These are phyloP conservation scores for Cystobasidium pallidum DNA, from an alignment of 1,284 basidiomycete species.

Conservation along the genomic window DNA sequence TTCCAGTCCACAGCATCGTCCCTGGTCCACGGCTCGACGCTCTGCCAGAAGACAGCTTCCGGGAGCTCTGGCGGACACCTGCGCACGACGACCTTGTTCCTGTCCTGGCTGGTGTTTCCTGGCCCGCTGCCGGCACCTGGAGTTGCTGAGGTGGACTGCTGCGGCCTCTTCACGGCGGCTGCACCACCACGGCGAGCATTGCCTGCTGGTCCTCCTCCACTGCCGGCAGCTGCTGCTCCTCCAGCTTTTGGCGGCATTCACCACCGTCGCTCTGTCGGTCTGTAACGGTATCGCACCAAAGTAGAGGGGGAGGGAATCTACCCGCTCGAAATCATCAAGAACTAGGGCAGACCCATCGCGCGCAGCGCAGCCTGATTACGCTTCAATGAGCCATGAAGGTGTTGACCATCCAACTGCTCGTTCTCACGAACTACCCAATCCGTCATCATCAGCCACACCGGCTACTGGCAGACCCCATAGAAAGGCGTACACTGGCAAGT, in stretches of 20 bases:
- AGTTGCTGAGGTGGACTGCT: neutral
- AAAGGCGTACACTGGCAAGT: constrained; percentile 22
- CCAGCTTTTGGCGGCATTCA: constrained; percentile 30
- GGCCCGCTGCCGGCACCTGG: neutral
- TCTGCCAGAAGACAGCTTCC: constrained; percentile 89
- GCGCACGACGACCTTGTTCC: constrained; percentile 77
- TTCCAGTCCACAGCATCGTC: constrained; percentile 65
- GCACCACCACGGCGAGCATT: constrained; percentile 2
- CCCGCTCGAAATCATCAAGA: neutral
- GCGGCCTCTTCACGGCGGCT: neutral
- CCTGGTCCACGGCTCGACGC: constrained; percentile 79
- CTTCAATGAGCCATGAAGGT: constrained; percentile 1
- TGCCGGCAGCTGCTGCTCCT: neutral
- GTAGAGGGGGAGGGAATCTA: neutral
- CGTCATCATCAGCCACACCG: neutral
- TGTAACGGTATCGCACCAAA: neutral
- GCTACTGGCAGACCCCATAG: neutral
- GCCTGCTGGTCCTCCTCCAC: constrained; percentile 5
- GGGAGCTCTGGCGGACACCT: constrained; percentile 89
- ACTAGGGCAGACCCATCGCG: too few relatives aligned
- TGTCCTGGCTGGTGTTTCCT: neutral
- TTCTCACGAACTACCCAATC: neutral
- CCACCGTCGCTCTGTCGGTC: neutral
- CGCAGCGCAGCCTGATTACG: neutral
- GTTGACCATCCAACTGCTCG: neutral